These are phyloP conservation scores for Yamadazyma blattariae DNA, from an alignment of 1,139 yeast genomes.

Conservation along the genomic window DNA sequence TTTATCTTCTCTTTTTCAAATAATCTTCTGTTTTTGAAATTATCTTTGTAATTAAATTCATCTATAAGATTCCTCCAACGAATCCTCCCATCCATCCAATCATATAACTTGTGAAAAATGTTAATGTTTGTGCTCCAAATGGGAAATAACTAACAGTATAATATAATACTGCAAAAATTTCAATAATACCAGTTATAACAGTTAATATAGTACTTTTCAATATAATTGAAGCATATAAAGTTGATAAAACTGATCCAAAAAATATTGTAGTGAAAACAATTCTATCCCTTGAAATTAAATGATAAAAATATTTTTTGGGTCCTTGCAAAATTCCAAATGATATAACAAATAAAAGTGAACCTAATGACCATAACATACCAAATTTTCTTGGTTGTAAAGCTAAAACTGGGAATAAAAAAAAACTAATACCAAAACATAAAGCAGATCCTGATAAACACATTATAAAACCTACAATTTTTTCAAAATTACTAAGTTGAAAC, in stretches of 20 bases:
- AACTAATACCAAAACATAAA: slow-evolving; percentile 78
- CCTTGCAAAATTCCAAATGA: slow-evolving; percentile 94
- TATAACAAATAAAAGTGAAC: slow-evolving; percentile 78
- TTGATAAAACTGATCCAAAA: slow-evolving; percentile 68
- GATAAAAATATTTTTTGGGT: slow-evolving; percentile 73
- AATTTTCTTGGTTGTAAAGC: slow-evolving; percentile 90
- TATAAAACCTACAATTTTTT: slow-evolving; percentile 73
- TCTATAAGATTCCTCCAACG: slow-evolving; percentile 40
- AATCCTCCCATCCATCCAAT: slow-evolving; percentile 73
- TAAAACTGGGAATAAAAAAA: slow-evolving; percentile 82
- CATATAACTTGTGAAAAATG: slow-evolving; percentile 77
- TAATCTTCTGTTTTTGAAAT: too few species aligned
- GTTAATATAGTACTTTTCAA: slow-evolving; percentile 75
- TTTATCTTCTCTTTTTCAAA: too few species aligned
- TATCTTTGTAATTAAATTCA: background rate
- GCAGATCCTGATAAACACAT: slow-evolving; percentile 74
- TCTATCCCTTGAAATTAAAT: slow-evolving; percentile 72
- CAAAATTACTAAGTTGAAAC: slow-evolving; percentile 70
- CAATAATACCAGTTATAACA: slow-evolving; percentile 69
- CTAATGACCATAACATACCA: slow-evolving; percentile 88
- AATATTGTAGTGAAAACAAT: slow-evolving; percentile 78
- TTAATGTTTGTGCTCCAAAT: slow-evolving; percentile 85
- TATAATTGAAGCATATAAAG: slow-evolving; percentile 55
- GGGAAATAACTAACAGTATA: slow-evolving; percentile 93
- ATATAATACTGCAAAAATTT: slow-evolving; percentile 81